A percentile compares a stretch with the other conserved stretches of the same genome.
These are phyloP conservation scores for Aspergillus novofumigatus DNA, from an alignment of 2,329 filamentous ascomycete genomes.

Conservation along the genomic window DNA sequence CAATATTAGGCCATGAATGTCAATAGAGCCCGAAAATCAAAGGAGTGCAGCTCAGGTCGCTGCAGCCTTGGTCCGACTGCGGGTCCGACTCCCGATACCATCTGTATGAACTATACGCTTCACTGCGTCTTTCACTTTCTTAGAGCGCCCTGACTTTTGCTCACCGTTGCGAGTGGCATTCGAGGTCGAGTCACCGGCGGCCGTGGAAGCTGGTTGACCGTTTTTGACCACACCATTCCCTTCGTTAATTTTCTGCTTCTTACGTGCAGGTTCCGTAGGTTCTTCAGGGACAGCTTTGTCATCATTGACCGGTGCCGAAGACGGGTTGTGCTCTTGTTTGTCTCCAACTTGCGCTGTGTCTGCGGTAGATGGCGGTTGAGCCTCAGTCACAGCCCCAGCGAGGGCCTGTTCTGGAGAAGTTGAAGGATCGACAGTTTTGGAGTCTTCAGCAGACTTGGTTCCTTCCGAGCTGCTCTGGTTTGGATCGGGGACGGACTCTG, in stretches of 20 bases:
- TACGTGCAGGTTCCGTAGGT: constrained; percentile 22
- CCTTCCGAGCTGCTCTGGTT: constrained; percentile 4
- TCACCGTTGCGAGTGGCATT: constrained; percentile 17
- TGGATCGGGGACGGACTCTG: background rate
- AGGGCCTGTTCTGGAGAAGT: constrained; percentile 5
- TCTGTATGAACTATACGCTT: constrained; percentile 26
- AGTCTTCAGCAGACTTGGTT: constrained; percentile 5
- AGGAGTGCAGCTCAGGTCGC: constrained; percentile 6
- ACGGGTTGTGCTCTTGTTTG: constrained; percentile 22
- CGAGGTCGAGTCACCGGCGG: constrained; percentile 5
- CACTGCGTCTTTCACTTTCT: constrained; percentile 27
- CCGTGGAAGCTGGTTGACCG: constrained; percentile 8
- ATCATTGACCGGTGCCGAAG: constrained; percentile 1
- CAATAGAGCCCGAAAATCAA: background rate
- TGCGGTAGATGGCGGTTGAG: constrained; percentile 1
- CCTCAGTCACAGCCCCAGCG: background rate
- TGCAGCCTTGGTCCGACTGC: constrained; percentile 33
- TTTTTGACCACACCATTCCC: constrained; percentile 9
- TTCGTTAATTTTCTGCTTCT: constrained; percentile 32
- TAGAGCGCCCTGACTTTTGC: constrained; percentile 28
- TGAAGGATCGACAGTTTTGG: constrained; percentile 8
- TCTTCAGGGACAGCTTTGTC: constrained; percentile 12
- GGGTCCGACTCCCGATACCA: constrained; percentile 37
- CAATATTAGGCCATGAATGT: background rate
- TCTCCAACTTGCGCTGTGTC: constrained; percentile 16